These are phyloP conservation scores for Pestalotiopsis sp. DNA, from an alignment of 2,329 filamentous ascomycete species.

Conservation along the genomic window DNA sequence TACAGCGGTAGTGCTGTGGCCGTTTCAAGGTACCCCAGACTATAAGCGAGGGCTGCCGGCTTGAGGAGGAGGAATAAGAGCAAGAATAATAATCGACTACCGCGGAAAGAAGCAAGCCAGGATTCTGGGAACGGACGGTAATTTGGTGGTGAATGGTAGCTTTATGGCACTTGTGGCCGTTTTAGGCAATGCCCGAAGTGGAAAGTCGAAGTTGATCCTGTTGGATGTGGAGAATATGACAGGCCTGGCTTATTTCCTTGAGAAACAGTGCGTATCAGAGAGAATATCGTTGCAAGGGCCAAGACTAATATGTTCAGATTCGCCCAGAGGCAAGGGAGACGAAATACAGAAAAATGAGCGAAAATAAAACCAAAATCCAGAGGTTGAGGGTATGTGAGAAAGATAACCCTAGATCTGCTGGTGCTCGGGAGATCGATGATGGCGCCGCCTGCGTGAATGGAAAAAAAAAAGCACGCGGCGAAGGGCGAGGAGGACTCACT, in stretches of 20 bases:
- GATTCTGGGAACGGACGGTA: constrained; percentile 32
- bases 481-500: neutral
- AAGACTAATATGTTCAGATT: constrained; percentile 28
- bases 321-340: constrained; percentile 6
- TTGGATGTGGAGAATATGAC: constrained; percentile 42
- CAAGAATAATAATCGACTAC: constrained; percentile 19
- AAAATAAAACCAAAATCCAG: constrained; percentile 9
- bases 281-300: constrained; percentile 42
- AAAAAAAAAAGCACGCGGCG: neutral
- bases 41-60: constrained; percentile 16
- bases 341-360: neutral
- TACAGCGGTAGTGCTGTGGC: constrained; percentile 27
- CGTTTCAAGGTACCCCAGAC: constrained; percentile 26
- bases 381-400: constrained; percentile 15
- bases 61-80: constrained; percentile 9
- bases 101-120: constrained; percentile 28
- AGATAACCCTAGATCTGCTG: constrained; percentile 9
- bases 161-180: constrained; percentile 33
- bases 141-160: constrained; percentile 31
- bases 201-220: constrained; percentile 37
- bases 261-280: constrained; percentile 47
- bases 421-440: neutral
- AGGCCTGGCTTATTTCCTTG: constrained; percentile 46
- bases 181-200: constrained; percentile 43
- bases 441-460: neutral